Conservation (phyloP, 495 filamentous ascomycete genomes). For the Aspergillus ellipticus region DNA sequence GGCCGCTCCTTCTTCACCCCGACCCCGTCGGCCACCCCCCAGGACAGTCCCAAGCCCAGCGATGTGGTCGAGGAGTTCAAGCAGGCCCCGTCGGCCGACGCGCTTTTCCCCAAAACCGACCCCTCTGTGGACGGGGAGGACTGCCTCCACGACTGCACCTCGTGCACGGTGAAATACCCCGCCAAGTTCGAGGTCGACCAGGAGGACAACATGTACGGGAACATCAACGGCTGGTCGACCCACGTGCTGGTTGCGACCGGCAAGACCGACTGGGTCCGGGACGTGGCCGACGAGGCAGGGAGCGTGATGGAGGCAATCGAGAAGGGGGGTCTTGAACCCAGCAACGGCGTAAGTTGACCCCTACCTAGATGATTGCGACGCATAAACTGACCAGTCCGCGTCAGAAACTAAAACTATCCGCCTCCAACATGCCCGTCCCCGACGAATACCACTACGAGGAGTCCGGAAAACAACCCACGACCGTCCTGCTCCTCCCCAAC, state of each 20-base stretch:
- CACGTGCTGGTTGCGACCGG: constrained; percentile 92
- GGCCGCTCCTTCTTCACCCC: constrained; percentile 35
- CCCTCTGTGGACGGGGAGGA: constrained; percentile 80
- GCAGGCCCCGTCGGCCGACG: constrained; percentile 32
- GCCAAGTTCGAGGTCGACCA: constrained; percentile 72
- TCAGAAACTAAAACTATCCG: constrained; percentile 84
- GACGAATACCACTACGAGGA: constrained; percentile 52
- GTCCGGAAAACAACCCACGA: constrained; percentile 65
- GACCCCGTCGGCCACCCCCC: constrained; percentile 18
- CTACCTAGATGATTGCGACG: neutral
- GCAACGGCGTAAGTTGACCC: constrained; percentile 67
- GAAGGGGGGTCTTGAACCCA: constrained; percentile 55
- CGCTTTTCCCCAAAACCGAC: constrained; percentile 51
- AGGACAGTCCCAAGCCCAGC: constrained; percentile 4
- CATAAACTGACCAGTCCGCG: constrained; percentile 9
- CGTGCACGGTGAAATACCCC: constrained; percentile 74
- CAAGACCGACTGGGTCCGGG: constrained; percentile 89
- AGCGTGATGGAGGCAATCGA: constrained; percentile 93
- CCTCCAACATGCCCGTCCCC: constrained; percentile 86
- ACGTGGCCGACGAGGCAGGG: constrained; percentile 86
- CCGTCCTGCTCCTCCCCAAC: constrained; percentile 79
- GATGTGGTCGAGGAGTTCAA: constrained; percentile 38
- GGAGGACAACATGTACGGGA: constrained; percentile 75
- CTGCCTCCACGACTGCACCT: constrained; percentile 85
- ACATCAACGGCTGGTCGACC: constrained; percentile 83